Evolutionary conservation across 1,284 basidiomycete species (phyloP).

Genomic region (Gymnopus androsaceus): DNA sequence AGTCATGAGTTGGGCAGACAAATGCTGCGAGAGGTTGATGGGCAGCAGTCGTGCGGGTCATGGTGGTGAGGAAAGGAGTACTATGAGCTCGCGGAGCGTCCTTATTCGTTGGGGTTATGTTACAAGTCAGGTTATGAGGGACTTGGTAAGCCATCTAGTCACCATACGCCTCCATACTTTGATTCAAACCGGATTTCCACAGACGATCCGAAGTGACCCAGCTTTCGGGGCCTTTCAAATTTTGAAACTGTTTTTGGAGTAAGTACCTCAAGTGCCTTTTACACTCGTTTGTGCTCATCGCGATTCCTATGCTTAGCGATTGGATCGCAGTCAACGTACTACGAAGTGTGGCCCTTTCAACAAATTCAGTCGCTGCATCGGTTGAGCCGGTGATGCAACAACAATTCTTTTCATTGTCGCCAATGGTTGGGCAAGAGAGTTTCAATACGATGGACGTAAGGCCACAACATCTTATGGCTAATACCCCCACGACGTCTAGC

Average conservation of each 20-base stretch:
- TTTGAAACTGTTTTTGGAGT: constrained; percentile 87
- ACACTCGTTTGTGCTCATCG: constrained; percentile 23
- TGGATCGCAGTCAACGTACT: constrained; percentile 89
- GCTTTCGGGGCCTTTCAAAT: constrained; percentile 90
- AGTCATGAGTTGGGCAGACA: constrained; percentile 87
- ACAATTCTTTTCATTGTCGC: constrained; percentile 77
- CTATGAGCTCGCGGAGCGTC: constrained; percentile 84
- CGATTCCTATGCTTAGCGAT: constrained; percentile 65
- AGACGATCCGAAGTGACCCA: constrained; percentile 88
- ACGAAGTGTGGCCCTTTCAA: constrained; percentile 81
- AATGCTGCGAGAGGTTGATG: constrained; percentile 82
- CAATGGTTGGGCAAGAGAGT: constrained; percentile 78
- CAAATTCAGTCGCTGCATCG: constrained; percentile 85
- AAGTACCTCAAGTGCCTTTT: constrained; percentile 34
- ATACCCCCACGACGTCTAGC: constrained; percentile 82
- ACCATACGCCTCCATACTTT: neutral
- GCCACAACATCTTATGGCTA: constrained; percentile 56
- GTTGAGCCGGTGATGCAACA: constrained; percentile 88
- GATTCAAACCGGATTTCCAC: constrained; percentile 16
- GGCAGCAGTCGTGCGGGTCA: constrained; percentile 56
- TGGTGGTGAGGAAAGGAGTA: constrained; percentile 65
- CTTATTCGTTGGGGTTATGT: constrained; percentile 90
- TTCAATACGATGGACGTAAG: constrained; percentile 64
- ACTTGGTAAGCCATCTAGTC: constrained; percentile 56
- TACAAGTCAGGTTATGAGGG: constrained; percentile 86